Conservation (phyloP, 2,329 filamentous ascomycete species). For the Arthroderma sp. region DNA sequence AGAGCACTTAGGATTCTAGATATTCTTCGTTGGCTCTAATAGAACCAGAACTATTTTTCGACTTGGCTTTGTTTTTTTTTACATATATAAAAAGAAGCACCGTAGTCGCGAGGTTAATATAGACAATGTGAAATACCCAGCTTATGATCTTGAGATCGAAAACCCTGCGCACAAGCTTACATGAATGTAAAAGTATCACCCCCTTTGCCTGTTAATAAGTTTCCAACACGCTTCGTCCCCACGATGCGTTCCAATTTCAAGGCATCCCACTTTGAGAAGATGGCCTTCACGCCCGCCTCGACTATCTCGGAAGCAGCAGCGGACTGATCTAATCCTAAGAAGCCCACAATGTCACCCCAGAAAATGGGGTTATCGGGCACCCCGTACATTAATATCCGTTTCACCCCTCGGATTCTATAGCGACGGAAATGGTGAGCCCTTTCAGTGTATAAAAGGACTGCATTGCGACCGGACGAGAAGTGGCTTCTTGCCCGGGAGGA, state of each 20-base stretch:
- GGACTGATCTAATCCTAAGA: constrained; percentile 26
- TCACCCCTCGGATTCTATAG: constrained; percentile 70
- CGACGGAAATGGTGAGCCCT: constrained; percentile 93
- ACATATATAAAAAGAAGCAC: no score
- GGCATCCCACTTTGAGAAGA: constrained; percentile 84
- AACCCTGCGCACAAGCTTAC: constrained; percentile 27
- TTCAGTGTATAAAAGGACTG: constrained; percentile 79
- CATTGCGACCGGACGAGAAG: constrained; percentile 71
- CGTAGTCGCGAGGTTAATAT: no score
- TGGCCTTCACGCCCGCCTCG: constrained; percentile 41
- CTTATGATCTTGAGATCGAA: no score
- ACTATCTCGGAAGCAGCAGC: constrained; percentile 43
- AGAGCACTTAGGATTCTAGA: no score
- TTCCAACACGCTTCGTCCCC: constrained; percentile 64
- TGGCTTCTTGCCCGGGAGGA: constrained; percentile 74
- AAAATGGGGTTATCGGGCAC: constrained; percentile 68
- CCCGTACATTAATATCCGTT: constrained; percentile 75
- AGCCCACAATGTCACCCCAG: constrained; percentile 31
- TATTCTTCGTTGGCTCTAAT: no score
- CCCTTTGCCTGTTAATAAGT: constrained; percentile 69
- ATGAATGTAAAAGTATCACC: constrained; percentile 93
- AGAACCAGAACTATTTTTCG: no score
- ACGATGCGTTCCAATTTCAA: constrained; percentile 81
- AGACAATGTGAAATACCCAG: no score
- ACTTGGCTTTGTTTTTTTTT: no score